A percentile compares a stretch with the other conserved stretches of the same genome.
These are phyloP conservation scores for Termitomyces sp. DNA, from an alignment of 768 basidiomycete genomes.

Conservation along the genomic window DNA sequence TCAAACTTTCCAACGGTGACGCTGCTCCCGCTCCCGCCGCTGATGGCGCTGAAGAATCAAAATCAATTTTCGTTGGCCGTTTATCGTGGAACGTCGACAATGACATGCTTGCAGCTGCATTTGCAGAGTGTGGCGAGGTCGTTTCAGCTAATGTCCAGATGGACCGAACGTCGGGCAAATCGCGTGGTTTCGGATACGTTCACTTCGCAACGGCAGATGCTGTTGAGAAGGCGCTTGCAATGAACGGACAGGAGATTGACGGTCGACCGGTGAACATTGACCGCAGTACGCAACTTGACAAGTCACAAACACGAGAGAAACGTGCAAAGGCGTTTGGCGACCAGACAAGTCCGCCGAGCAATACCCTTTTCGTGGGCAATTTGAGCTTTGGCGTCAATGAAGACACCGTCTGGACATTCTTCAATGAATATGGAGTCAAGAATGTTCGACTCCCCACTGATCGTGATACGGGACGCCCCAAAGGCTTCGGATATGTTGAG, in stretches of 20 bases:
- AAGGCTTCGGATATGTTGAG: constrained; percentile 97
- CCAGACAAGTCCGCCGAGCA: constrained; percentile 53
- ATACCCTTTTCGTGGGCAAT: constrained; percentile 87
- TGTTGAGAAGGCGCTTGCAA: constrained; percentile 72
- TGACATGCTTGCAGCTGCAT: constrained; percentile 90
- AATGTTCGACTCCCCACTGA: constrained; percentile 90
- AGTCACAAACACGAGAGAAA: constrained; percentile 51
- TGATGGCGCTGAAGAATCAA: constrained; percentile 43
- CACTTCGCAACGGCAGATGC: constrained; percentile 66
- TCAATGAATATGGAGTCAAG: constrained; percentile 85
- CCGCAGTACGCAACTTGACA: constrained; percentile 60
- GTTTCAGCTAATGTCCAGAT: constrained; percentile 83
- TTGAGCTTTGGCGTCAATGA: constrained; percentile 76
- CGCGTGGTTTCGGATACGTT: constrained; percentile 83
- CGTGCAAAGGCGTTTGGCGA: constrained; percentile 79
- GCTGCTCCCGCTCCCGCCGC: constrained; percentile 28
- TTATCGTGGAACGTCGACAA: constrained; percentile 97
- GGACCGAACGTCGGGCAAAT: constrained; percentile 76
- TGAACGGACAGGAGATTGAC: constrained; percentile 88
- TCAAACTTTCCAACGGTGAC: constrained; percentile 62
- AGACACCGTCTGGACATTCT: constrained; percentile 85
- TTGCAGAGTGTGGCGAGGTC: constrained; percentile 84
- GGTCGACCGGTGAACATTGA: constrained; percentile 87
- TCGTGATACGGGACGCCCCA: constrained; percentile 81
- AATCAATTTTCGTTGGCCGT: constrained; percentile 84